phyloP scores from a whole-genome alignment of 768 basidiomycete genomes.

The Ephemerocybe angulata region DNA sequence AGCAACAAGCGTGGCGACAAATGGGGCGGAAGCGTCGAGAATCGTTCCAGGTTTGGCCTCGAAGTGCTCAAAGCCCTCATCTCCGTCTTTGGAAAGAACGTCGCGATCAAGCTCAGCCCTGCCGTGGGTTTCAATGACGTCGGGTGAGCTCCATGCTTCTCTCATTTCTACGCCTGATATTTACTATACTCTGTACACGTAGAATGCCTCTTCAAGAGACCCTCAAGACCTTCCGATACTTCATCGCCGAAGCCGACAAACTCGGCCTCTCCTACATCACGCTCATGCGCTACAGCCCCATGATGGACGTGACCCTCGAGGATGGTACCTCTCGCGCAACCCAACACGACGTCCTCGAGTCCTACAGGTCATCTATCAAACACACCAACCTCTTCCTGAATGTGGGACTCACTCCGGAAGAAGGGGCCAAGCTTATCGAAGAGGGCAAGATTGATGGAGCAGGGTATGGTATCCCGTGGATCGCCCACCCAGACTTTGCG shows the following conservation, averaged over 20 bases:
- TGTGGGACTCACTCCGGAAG: constrained; percentile 17
- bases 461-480: constrained; percentile 33
- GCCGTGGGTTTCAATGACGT: constrained; percentile 19
- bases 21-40: constrained; percentile 59
- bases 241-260: constrained; percentile 33
- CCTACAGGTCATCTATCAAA: constrained; percentile 18
- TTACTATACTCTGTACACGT: neutral
- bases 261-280: constrained; percentile 21
- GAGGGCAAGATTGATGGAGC: constrained; percentile 33
- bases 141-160: constrained; percentile 7
- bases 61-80: constrained; percentile 42
- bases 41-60: constrained; percentile 51
- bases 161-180: neutral
- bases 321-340: constrained; percentile 17
- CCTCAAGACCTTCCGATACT: constrained; percentile 34
- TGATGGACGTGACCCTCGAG: constrained; percentile 2
- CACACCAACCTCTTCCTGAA: constrained; percentile 18
- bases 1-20: constrained; percentile 45
- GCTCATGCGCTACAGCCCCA: constrained; percentile 1
- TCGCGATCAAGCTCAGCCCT: constrained; percentile 16
- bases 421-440: constrained; percentile 32
- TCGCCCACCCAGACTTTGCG: constrained; percentile 38
- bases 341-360: constrained; percentile 17
- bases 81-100: constrained; percentile 15
- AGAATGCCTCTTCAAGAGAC: constrained; percentile 40